Percentiles rank a stretch among this genome's conserved stretches.
Evolutionary conservation across 2,329 filamentous ascomycete genomes (phyloP).

Genomic region (Aspergillus fumigatiaffinis): DNA sequence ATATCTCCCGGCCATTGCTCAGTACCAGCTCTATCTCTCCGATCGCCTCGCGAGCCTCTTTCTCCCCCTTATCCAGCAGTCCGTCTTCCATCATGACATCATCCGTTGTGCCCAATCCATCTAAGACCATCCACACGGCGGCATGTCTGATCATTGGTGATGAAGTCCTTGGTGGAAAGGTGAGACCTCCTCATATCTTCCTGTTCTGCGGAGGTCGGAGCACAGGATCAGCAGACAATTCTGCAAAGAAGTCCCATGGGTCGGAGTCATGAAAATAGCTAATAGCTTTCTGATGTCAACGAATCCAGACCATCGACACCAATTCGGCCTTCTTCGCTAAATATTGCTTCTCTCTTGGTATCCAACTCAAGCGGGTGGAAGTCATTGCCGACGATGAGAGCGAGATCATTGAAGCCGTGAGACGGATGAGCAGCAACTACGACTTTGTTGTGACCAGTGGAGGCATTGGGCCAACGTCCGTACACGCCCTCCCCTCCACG

Average conservation of each 20-base stretch:
- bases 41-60: constrained; percentile 29
- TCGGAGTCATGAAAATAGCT: not conserved
- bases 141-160: constrained; percentile 96
- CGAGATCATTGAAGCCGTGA: constrained; percentile 84
- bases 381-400: constrained; percentile 89
- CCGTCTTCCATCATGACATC: constrained; percentile 40
- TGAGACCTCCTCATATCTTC: constrained; percentile 34
- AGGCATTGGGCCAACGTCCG: constrained; percentile 91
- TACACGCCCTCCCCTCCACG: constrained; percentile 12
- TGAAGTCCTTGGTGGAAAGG: constrained; percentile 93
- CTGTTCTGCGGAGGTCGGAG: not conserved
- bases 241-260: not conserved
- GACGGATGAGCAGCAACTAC: constrained; percentile 81
- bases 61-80: constrained; percentile 12
- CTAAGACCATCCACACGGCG: constrained; percentile 75
- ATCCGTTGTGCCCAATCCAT: constrained; percentile 31
- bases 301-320: constrained; percentile 58
- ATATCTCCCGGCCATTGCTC: constrained; percentile 63
- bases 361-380: constrained; percentile 77
- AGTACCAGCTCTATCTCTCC: constrained; percentile 51
- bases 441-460: constrained; percentile 95
- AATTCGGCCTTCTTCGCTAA: constrained; percentile 64
- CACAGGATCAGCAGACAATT: not conserved
- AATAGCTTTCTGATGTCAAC: not conserved
- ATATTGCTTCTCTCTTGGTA: constrained; percentile 62